Percentiles rank a stretch among this genome's conserved stretches.
phyloP scores from a whole-genome alignment of 345 rosid genomes.

The Trapa bicornis region DNA sequence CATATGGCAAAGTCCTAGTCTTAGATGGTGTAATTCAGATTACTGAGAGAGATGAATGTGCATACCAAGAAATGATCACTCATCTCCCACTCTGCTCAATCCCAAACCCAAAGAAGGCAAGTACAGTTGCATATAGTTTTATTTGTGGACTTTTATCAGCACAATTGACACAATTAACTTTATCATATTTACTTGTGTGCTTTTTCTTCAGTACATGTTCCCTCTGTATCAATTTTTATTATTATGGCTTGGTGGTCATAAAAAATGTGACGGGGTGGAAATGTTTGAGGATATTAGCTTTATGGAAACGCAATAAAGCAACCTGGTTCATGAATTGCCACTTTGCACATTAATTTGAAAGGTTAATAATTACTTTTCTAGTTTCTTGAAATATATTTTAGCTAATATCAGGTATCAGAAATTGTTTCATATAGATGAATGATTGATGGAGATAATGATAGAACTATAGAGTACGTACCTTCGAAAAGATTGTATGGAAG shows the following conservation, averaged over 20 bases:
- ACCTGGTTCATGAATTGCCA: background rate
- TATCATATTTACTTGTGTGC: background rate
- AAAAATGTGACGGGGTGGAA: background rate
- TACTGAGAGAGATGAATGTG: constrained; percentile 97
- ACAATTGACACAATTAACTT: background rate
- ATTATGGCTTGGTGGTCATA: background rate
- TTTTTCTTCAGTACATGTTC: background rate
- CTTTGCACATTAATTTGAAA: background rate
- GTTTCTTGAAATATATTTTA: background rate
- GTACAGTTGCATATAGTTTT: background rate
- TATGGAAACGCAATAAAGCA: background rate
- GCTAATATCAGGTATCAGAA: too few relatives aligned
- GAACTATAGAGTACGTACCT: background rate
- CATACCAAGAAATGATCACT: constrained; percentile 96
- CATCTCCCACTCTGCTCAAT: constrained; percentile 94
- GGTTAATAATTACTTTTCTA: background rate
- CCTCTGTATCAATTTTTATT: background rate
- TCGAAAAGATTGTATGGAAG: background rate
- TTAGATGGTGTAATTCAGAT: constrained; percentile 96
- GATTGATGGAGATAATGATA: background rate
- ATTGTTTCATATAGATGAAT: background rate
- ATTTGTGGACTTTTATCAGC: background rate
- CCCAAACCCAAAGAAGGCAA: constrained; percentile 76
- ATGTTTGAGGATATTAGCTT: background rate
- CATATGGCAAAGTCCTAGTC: constrained; percentile 89